Conservation (phyloP, 2,329 filamentous ascomycete genomes). For the Hymenoscyphus repandus region DNA sequence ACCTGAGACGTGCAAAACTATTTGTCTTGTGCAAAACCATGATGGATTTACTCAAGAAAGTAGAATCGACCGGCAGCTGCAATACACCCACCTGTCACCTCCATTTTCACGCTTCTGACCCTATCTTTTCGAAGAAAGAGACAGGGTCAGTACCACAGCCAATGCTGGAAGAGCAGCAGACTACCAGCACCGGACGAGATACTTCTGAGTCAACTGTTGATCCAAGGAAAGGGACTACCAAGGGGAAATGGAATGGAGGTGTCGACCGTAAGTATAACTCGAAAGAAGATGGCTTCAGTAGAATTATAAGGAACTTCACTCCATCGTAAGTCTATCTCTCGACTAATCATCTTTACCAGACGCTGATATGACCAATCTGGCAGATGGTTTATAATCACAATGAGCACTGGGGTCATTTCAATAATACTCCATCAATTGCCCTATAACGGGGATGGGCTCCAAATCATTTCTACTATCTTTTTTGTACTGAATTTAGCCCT, state of each 20-base stretch:
- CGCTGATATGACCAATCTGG: background rate
- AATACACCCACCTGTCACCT: background rate
- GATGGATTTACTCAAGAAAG: no score
- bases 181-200: background rate
- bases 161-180: background rate
- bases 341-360: background rate
- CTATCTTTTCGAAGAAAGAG: background rate
- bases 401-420: slow-evolving; percentile 64
- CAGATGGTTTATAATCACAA: slow-evolving; percentile 53
- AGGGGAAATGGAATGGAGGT: background rate
- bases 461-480: slow-evolving; percentile 53
- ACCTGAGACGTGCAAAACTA: no score
- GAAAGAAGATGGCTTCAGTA: background rate
- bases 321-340: background rate
- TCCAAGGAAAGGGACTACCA: background rate
- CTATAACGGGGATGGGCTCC: slow-evolving; percentile 51
- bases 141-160: background rate
- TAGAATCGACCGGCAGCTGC: background rate
- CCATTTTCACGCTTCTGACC: background rate
- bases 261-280: background rate
- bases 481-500: slow-evolving; percentile 54
- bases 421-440: slow-evolving; percentile 56
- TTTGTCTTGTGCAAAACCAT: no score
- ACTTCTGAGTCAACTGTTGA: background rate
- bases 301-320: background rate